Evolutionary conservation across 805 yeast species (phyloP), one percentile per base, ranked within the genome.

Genomic region (Zygosaccharomyces gambellarensis): DNA sequence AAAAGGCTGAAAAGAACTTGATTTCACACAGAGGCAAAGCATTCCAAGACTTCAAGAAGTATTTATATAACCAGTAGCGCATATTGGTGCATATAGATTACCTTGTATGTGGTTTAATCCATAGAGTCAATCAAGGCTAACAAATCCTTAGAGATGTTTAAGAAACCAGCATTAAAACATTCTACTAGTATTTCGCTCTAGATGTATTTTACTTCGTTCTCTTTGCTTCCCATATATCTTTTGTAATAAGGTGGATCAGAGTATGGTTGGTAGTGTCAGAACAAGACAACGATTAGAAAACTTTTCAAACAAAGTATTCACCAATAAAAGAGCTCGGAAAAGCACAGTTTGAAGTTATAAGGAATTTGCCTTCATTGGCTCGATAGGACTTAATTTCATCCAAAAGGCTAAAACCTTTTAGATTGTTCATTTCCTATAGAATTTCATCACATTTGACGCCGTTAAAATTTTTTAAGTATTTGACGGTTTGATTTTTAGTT

Each of bases 11-110:
- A 28, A 94, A 95, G 73, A 90, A 94, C 69, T 65, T 75, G 19
- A 86, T 94, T 54, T 85, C 95, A 56, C 99, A 95, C 63, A 78
- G 99, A 61, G 89, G 77, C 62, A 83, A 77, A 67, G 97, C 99
- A 0, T 77, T 94, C 61, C 80, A 74, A 48, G 79, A 86, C 65
- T 77, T 94, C 49, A 81, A 78, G 62, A 79, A 74, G 23, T 87
- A 73, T 56, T 69, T 85, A 53, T 50, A 51, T 34, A 28, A 36
- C 14, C 34, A 40, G 41, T 42, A 30, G 29, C 30, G 28, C 29
- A 5, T 17, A 17, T n/a, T 39, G 10, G 12, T n/a, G 22, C 9
- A 36, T 36, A 14, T 10, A 34, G 28, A 25, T 5, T 25, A 25
- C 28, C 9, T 25, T 25, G 9, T 25, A 8, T 8, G 28, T 17